Evolutionary conservation across 1,284 basidiomycete species (phyloP), one percentile per base, ranked within the genome.

Genomic region (Trichosporon asahii): DNA sequence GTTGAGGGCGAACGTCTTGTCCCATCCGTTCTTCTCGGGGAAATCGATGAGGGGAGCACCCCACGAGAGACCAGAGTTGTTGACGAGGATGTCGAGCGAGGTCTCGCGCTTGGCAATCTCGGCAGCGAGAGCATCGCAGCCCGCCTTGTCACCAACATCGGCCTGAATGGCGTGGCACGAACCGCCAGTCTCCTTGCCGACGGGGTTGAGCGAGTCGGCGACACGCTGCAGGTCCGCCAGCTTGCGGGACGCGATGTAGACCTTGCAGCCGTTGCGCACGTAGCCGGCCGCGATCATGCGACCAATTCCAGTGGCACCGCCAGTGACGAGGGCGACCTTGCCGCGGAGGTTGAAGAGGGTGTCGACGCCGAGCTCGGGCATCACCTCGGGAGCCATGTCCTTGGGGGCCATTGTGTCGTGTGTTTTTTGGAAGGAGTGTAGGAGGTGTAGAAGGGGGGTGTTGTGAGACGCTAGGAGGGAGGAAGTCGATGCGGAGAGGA

Each of bases 51-150:
- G 69, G 46, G 70, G 70, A 6, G 72, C 72, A 7, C 72, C 72
- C 72, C 72, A 73, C 25, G 72, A 68, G 7, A 74, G 63, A 21
- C 79, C 81, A 1, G 79, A 78, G 72, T 78, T 79, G 71, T 83
- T 83, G 73, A 83, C 75, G 63, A 83, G 73, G 6, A 78, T 75
- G 72, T 83, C 81, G 25, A 82, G 67, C 73, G 78, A 65, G 18
- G 37, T 44, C 71, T 74, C 73, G 67, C 68, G 69, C 64, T 53
- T 49, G 65, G 66, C 68, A 64, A 74, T 66, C 66, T 67, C 63
- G 21, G 40, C 64, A 11, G 70, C 70, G 49, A 74, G 70, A 18
- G 70, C 65, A 60, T 70, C 66, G 53, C 71, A 74, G 7, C 75
- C 76, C 3, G 71, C 72, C 67, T 77, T 76, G 60, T 61, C 71